Conservation (phyloP, 495 filamentous ascomycete species). For the Penicillium verhagenii region DNA sequence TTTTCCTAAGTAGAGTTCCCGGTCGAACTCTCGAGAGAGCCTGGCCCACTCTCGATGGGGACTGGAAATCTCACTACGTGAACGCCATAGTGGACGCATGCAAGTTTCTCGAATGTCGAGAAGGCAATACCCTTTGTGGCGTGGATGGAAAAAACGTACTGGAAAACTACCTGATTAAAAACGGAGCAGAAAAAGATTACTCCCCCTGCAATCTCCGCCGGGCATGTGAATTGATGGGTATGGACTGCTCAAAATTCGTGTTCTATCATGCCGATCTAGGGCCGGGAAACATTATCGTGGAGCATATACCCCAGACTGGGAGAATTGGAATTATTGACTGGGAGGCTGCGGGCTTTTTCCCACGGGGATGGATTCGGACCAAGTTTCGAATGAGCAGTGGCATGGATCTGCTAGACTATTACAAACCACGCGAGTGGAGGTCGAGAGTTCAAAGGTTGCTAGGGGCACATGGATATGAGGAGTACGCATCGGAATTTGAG, state of each 20-base stretch:
- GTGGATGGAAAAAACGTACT: conserved; percentile 9
- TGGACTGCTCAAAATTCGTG: conserved; percentile 28
- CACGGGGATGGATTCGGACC: conserved; percentile 29
- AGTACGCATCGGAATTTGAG: neutral
- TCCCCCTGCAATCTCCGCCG: conserved; percentile 3
- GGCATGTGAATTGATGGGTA: conserved; percentile 15
- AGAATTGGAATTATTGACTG: conserved; percentile 35
- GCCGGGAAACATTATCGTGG: conserved; percentile 32
- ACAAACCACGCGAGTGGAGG: neutral
- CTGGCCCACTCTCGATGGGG: conserved; percentile 13
- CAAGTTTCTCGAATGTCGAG: conserved; percentile 2
- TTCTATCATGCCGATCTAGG: conserved; percentile 38
- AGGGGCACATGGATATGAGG: neutral
- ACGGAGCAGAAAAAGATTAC: conserved; percentile 1
- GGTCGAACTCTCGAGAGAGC: conserved; percentile 10
- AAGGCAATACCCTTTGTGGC: conserved; percentile 6
- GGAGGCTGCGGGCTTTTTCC: conserved; percentile 33
- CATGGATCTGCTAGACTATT: conserved; percentile 16
- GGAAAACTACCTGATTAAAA: conserved; percentile 8
- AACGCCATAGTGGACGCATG: conserved; percentile 7
- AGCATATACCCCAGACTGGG: conserved; percentile 11
- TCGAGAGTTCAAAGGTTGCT: neutral
- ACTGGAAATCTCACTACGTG: conserved; percentile 9
- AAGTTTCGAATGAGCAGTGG: conserved; percentile 25
- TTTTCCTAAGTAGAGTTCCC: conserved; percentile 6